Conservation (phyloP, 1,139 yeast species). For the Candida sp. region DNA sequence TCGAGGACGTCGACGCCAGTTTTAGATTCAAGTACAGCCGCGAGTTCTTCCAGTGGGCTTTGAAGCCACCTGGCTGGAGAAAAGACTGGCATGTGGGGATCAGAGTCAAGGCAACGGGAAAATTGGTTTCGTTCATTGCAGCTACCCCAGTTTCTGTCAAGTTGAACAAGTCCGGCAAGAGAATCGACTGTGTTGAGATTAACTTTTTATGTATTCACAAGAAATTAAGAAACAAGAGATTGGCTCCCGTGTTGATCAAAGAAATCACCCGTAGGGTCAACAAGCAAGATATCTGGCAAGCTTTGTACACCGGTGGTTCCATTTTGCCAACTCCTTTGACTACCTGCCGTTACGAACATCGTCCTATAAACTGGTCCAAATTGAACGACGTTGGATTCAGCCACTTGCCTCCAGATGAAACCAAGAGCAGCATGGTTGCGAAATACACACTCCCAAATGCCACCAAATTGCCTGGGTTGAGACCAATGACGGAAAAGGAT, state of each 20-base stretch:
- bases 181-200: conserved; percentile 79
- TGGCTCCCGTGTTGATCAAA: conserved; percentile 92
- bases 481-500: conserved; percentile 66
- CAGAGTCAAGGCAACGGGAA: conserved; percentile 74
- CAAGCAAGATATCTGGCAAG: conserved; percentile 89
- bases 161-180: conserved; percentile 54
- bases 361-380: conserved; percentile 93
- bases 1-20: conserved; percentile 92
- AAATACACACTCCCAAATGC: conserved; percentile 70
- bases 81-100: conserved; percentile 95
- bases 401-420: conserved; percentile 74
- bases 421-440: conserved; percentile 85
- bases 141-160: conserved; percentile 82
- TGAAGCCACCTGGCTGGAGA: conserved; percentile 93
- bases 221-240: conserved; percentile 88
- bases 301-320: conserved; percentile 92
- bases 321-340: conserved; percentile 92
- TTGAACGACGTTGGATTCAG: conserved; percentile 90
- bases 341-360: conserved; percentile 91
- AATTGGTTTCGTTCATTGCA: conserved; percentile 89
- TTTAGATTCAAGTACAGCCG: conserved; percentile 91
- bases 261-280: conserved; percentile 96
- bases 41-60: conserved; percentile 89
- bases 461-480: conserved; percentile 62
- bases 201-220: conserved; percentile 95